Evolutionary conservation across 2,329 filamentous ascomycete species (phyloP), one percentile per base, ranked within the genome.

Genomic region (Pseudopithomyces maydicus): DNA sequence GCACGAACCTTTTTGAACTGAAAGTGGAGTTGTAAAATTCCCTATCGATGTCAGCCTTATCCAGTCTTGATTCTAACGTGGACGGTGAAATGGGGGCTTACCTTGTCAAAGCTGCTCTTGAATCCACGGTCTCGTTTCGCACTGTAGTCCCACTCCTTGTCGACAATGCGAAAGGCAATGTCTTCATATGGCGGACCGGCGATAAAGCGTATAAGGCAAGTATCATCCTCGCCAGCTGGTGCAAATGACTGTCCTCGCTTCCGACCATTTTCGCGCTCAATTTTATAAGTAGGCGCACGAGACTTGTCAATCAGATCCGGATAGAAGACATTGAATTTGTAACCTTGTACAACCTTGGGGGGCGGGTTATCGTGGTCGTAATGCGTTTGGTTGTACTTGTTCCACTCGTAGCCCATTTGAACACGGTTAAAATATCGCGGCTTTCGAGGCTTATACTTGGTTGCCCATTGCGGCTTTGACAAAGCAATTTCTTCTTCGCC

Each of bases 261-360:
- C 56, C 95, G 85, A 15, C 95, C 95, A 70, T 95, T 88, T 77
- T 98, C 95, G 39, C 95, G 89, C 71, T 97, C 91, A 64, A 99
- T 98, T 73, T 91, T 91, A 79, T 96, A 99, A 0, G 93, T 98
- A 10, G 95, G 95, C 1, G 95, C 93, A 77, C 93, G 97, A 32
- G 89, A 87, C 79, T 94, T 96, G 80, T 98, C 93, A 69, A 98
- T 92, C 32, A 99, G 86, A 67, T 99, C 95, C 0, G 95, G 95
- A 72, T 99, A 99, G 79, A 99, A 99, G 50, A 99, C 94, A 79
- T 99, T 98, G 84, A 99, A 99, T 76, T 96, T 97, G 83, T 99
- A 99, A 55, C 95, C 95, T 75, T 99, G 95, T 11, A 99, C 95
- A 6, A 99, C 94, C 78, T 97, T 97, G 23, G 95, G 95, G 1